These are phyloP conservation scores for Parietichytrium sp. DNA, from an alignment of 108 stramenopile genomes.

Conservation along the genomic window DNA sequence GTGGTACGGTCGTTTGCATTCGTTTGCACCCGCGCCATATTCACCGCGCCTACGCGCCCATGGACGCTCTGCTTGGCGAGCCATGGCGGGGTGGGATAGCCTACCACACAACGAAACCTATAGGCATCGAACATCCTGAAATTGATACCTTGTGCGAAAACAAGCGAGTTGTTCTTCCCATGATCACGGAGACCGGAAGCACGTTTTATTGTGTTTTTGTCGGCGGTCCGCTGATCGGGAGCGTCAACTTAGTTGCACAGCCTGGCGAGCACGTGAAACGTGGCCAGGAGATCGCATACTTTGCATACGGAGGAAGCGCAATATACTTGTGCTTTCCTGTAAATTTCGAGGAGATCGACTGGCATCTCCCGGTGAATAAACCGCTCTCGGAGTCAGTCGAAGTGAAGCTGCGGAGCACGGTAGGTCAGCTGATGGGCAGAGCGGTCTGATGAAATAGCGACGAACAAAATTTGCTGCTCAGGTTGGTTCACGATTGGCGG, in stretches of 20 bases:
- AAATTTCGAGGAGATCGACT: neutral
- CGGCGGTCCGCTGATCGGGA: slow-evolving; percentile 20
- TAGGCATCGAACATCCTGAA: slow-evolving; percentile 17
- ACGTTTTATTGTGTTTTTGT: neutral
- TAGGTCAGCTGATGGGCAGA: neutral
- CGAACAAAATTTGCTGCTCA: too few species aligned
- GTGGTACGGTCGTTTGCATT: neutral
- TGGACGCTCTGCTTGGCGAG: neutral
- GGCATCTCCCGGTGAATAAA: neutral
- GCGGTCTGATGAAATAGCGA: too few species aligned
- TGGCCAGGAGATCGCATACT: slow-evolving; percentile 14
- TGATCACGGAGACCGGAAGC: neutral
- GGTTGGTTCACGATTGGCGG: too few species aligned
- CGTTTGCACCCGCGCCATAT: slow-evolving; percentile 25
- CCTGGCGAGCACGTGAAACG: neutral
- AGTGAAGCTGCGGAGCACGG: neutral
- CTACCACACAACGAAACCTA: slow-evolving; percentile 26
- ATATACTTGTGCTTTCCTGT: slow-evolving; percentile 36
- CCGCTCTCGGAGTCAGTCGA: neutral
- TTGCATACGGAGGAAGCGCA: slow-evolving; percentile 26
- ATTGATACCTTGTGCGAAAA: slow-evolving; percentile 3
- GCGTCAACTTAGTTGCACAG: neutral
- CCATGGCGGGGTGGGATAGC: slow-evolving; percentile 4
- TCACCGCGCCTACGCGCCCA: slow-evolving; percentile 8
- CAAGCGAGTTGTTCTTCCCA: neutral